Percentiles rank a stretch among this genome's conserved stretches.
These are phyloP conservation scores for Tardiomyces depauwii DNA, from an alignment of 1,139 yeast genomes.

Conservation along the genomic window DNA sequence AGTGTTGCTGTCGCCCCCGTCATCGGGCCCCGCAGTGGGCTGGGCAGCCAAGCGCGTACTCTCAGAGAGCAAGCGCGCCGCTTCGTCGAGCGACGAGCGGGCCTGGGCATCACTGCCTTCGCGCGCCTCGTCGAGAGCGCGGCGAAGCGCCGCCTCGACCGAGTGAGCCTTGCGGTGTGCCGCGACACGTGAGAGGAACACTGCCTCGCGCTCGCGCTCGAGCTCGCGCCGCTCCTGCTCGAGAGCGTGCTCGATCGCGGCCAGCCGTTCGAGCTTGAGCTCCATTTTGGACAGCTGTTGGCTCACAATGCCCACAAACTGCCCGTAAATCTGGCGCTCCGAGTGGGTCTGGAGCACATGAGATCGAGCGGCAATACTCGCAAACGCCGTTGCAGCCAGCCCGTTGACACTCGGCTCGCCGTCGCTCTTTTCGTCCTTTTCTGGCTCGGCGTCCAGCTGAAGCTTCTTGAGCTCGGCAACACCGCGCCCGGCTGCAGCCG, in stretches of 20 bases:
- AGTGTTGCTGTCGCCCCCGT: slow-evolving; percentile 7
- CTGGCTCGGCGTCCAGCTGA: slow-evolving; percentile 6
- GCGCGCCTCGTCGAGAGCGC: slow-evolving; percentile 32
- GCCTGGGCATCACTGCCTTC: slow-evolving; percentile 4
- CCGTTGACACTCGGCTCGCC: slow-evolving; percentile 7
- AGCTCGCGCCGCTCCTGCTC: slow-evolving; percentile 70
- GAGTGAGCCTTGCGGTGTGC: slow-evolving; percentile 50
- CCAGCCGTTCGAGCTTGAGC: slow-evolving; percentile 58
- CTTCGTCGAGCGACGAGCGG: slow-evolving; percentile 12
- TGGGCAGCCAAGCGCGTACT: slow-evolving; percentile 10
- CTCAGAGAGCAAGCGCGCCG: slow-evolving; percentile 13
- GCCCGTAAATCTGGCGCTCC: slow-evolving; percentile 49
- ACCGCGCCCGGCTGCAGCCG: slow-evolving; percentile 47
- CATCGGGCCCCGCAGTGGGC: slow-evolving; percentile 4
- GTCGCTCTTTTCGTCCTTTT: slow-evolving; percentile 6
- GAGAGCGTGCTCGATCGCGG: slow-evolving; percentile 62
- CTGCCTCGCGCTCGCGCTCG: slow-evolving; percentile 69
- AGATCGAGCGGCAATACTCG: slow-evolving; percentile 62
- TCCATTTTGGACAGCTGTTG: slow-evolving; percentile 68
- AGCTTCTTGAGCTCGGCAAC: slow-evolving; percentile 12
- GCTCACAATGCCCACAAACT: slow-evolving; percentile 53
- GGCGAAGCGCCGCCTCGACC: slow-evolving; percentile 40
- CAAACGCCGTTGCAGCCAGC: slow-evolving; percentile 23
- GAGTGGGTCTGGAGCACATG: slow-evolving; percentile 75
- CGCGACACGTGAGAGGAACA: slow-evolving; percentile 67